phyloP scores from a whole-genome alignment of 352 stramenopile genomes.

The Globisporangium polare region DNA sequence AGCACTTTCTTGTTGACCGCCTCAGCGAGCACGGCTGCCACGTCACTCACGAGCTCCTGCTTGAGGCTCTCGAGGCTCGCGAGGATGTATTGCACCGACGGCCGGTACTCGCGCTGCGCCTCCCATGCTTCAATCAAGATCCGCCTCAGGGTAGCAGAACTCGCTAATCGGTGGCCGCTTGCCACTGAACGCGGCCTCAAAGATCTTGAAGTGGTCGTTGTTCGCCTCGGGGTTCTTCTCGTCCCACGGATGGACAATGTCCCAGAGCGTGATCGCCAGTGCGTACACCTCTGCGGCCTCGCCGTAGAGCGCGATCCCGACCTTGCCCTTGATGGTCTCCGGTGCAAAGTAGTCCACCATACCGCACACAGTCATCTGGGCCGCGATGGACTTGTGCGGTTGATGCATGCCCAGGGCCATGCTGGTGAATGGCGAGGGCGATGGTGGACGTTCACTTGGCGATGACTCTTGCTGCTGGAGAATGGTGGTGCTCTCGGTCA shows the following conservation, averaged over 20 bases:
- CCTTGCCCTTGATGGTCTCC: constrained; percentile 71
- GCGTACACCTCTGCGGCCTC: constrained; percentile 71
- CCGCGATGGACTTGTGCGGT: constrained; percentile 10
- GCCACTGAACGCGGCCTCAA: constrained; percentile 57
- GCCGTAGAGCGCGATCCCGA: constrained; percentile 55
- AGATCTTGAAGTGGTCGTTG: constrained; percentile 64
- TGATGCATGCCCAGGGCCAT: constrained; percentile 9
- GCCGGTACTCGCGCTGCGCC: constrained; percentile 37
- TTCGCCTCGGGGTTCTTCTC: constrained; percentile 64
- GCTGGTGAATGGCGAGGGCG: constrained; percentile 7
- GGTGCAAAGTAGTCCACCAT: constrained; percentile 81
- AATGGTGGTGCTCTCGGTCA: background rate
- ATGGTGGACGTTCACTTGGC: background rate
- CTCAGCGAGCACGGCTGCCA: constrained; percentile 31
- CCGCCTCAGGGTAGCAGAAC: constrained; percentile 28
- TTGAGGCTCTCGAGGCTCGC: constrained; percentile 45
- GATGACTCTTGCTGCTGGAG: background rate
- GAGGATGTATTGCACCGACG: constrained; percentile 47
- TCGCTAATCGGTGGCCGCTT: constrained; percentile 45
- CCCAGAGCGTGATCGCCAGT: constrained; percentile 76
- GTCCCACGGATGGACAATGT: constrained; percentile 55
- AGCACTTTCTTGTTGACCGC: constrained; percentile 26
- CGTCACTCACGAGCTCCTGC: constrained; percentile 36
- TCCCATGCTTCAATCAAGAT: constrained; percentile 56
- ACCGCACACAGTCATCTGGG: constrained; percentile 63